Evolutionary conservation across 2,329 filamentous ascomycete genomes (phyloP).

Genomic region (Graphilbum fragrans): DNA sequence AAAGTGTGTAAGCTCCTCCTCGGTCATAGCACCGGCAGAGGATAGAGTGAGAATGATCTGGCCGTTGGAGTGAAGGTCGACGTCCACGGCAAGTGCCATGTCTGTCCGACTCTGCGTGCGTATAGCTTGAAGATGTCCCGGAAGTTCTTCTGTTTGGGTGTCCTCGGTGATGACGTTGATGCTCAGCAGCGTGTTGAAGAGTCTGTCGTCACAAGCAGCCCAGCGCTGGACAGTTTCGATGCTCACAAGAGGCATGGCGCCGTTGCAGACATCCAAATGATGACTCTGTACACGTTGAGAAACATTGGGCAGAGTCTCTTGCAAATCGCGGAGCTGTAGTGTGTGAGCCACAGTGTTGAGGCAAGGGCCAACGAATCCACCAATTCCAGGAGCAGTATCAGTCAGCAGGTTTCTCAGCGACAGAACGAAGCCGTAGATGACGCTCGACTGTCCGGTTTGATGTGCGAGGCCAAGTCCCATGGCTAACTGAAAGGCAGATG

Average conservation of each 20-base stretch:
- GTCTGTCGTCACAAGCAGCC: conserved; percentile 10
- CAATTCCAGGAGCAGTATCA: background rate
- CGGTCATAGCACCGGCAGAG: conserved; percentile 1
- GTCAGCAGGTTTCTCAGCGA: background rate
- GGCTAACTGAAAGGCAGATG: conserved; percentile 2
- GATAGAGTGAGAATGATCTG: conserved; percentile 6
- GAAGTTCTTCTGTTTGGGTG: too few relatives aligned
- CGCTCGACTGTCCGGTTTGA: background rate
- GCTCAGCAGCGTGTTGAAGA: conserved; percentile 14
- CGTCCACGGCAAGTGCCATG: conserved; percentile 12
- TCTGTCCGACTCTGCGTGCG: background rate
- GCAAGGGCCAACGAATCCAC: conserved; percentile 11
- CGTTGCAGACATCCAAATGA: conserved; percentile 9
- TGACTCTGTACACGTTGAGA: conserved; percentile 7
- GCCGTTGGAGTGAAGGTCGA: conserved; percentile 11
- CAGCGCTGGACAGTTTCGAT: conserved; percentile 13
- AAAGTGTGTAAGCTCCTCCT: conserved; percentile 1
- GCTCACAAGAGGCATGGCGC: conserved; percentile 12
- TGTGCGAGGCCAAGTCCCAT: background rate
- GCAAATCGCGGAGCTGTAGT: conserved; percentile 1
- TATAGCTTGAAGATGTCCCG: too few relatives aligned
- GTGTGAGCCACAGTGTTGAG: conserved; percentile 13
- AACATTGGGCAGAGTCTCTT: conserved; percentile 3
- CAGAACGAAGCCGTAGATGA: background rate
- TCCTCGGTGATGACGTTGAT: conserved; percentile 6